Evolutionary conservation across 352 stramenopile genomes (phyloP), one percentile per base, ranked within the genome.

Genomic region (Pythium volutum): DNA sequence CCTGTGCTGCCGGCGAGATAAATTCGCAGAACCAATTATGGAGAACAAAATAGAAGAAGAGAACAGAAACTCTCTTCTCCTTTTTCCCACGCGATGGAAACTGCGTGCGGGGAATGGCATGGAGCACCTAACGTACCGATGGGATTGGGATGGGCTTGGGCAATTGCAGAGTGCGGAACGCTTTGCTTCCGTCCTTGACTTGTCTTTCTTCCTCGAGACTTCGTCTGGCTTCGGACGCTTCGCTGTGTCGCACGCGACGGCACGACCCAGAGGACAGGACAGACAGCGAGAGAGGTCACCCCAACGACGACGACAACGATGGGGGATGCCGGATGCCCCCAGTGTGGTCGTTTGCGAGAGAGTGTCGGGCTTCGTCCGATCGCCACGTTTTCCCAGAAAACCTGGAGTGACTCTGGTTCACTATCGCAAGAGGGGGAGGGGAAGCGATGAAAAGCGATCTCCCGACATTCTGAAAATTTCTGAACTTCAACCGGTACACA

Each of bases 401-500:
- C 39, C 34, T 34, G 58, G 31, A 52, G 11, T 31, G 34, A 64
- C 47, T 55, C 36, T 27, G 20, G 27, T 57, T 54, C 49, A 60
- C 53, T 50, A 60, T 58, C 23, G 38, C 18, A 47, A n/a, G 34
- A 39, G 38, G 38, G 25, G 23, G 25, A 48, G 36, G 15, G 25
- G 22, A 26, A 15, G 4, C 11, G 48, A 42, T 50, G 54, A 45
- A 53, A 56, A 52, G 31, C 58, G 58, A 65, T 65, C 58, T 39
- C 34, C 26, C 48, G 58, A 36, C 39, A 50, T 59, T 60, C 59
- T 60, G 59, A 55, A n/a, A 67, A 42, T 66, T 55, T 61, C 39
- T 49, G 52, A 36, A 54, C 53, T 57, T 55, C 36, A 53, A 61
- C 59, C 59, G 59, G 51, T 67, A 55, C n/a, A 20, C n/a, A 10